These are phyloP conservation scores for Paraleonurus japonicus DNA, from an alignment of 257 asterid species.

Conservation along the genomic window DNA sequence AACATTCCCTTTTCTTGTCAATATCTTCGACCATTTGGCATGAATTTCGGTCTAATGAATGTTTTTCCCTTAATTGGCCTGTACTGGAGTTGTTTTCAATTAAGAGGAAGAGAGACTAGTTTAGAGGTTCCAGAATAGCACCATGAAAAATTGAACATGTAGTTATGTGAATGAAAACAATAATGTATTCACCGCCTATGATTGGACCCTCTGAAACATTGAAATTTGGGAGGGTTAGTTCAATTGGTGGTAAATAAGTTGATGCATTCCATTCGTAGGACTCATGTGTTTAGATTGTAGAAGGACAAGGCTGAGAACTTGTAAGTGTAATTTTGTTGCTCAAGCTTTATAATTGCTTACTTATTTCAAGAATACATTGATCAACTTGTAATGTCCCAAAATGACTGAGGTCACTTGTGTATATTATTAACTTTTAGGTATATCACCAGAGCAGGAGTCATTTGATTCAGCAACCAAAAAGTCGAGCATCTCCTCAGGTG, in stretches of 20 bases:
- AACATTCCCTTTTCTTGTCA: not conserved
- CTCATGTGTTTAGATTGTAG: conserved; percentile 4
- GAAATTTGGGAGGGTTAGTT: not conserved
- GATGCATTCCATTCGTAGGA: not conserved
- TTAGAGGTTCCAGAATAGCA: not conserved
- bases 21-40: not conserved
- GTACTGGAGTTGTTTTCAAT: not conserved
- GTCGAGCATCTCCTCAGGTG: conserved; percentile 72
- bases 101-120: not conserved
- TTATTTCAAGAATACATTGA: not conserved
- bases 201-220: not conserved
- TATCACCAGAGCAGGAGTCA: conserved; percentile 74
- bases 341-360: conserved; percentile 11
- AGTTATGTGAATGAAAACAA: not conserved
- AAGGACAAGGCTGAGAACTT: conserved; percentile 8
- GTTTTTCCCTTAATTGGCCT: not conserved
- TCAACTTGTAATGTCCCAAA: not conserved
- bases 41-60: not conserved
- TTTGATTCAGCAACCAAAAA: conserved; percentile 69
- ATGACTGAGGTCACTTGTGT: not conserved
- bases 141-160: not conserved
- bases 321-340: not conserved
- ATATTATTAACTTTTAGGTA: conserved; percentile 40
- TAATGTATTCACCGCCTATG: not conserved
- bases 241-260: conserved; percentile 4